Conservation (phyloP, 2,329 filamentous ascomycete species). For the Ramularia endophylla region DNA sequence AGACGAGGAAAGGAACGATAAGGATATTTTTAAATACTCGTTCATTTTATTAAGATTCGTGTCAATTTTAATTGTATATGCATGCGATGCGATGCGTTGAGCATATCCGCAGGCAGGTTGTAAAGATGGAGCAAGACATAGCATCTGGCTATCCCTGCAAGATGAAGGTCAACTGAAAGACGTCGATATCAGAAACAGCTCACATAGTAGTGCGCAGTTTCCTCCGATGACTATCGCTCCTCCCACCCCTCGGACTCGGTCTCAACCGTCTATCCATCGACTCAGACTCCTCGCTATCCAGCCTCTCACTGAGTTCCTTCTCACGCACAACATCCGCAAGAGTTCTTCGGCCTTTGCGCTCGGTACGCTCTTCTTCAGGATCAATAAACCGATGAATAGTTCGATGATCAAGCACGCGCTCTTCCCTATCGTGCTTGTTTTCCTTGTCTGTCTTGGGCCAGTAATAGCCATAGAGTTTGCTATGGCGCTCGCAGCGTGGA, state of each 20-base stretch:
- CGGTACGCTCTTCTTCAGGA: conserved; percentile 36
- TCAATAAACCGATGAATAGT: conserved; percentile 78
- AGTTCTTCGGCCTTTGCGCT: conserved; percentile 30
- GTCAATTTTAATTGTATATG: too few species aligned
- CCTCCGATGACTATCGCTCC: conserved; percentile 7
- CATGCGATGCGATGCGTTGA: too few species aligned
- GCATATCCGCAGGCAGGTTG: too few species aligned
- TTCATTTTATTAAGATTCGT: too few species aligned
- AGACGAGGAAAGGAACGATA: too few species aligned
- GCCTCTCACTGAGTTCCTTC: conserved; percentile 21
- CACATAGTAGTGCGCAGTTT: too few species aligned
- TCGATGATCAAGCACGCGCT: conserved; percentile 74
- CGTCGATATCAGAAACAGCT: too few species aligned
- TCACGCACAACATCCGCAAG: conserved; percentile 25
- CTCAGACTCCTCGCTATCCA: conserved; percentile 17
- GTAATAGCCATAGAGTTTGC: conserved; percentile 86
- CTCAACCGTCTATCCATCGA: conserved; percentile 7
- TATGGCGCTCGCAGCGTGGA: conserved; percentile 89
- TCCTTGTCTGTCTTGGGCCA: conserved; percentile 94
- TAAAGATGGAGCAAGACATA: too few species aligned
- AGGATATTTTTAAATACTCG: too few species aligned
- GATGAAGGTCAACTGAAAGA: too few species aligned
- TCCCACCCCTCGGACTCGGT: conserved; percentile 6
- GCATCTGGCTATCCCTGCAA: too few species aligned
- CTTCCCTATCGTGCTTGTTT: conserved; percentile 64